A percentile compares a stretch with the other conserved stretches of the same genome.
phyloP scores from a whole-genome alignment of 192 early-diverging fungal species.

The Backusella circina region DNA sequence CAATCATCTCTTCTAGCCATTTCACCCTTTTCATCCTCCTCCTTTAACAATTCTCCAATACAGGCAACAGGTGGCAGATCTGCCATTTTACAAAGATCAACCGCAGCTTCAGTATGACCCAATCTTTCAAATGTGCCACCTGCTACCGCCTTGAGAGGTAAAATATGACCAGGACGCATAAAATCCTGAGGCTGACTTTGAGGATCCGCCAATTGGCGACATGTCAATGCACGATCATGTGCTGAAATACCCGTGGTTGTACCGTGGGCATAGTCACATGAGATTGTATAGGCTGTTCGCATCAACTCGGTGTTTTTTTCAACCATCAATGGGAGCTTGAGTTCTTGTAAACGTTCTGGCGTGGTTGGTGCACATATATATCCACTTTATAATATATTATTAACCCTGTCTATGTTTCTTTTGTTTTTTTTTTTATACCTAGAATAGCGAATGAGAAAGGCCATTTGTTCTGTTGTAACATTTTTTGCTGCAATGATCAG shows the following conservation, averaged over 20 bases:
- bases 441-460: conserved; percentile 93
- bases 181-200: conserved; percentile 67
- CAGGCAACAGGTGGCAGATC: conserved; percentile 81
- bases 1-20: conserved; percentile 97
- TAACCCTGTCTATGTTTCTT: neutral
- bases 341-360: conserved; percentile 74
- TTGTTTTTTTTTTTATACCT: conserved; percentile 47
- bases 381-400: conserved; percentile 54
- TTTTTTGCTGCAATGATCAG: conserved; percentile 96
- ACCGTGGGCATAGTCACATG: conserved; percentile 77
- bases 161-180: conserved; percentile 88
- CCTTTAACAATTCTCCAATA: conserved; percentile 90
- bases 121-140: conserved; percentile 83
- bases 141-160: conserved; percentile 82
- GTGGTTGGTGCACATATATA: conserved; percentile 87
- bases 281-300: conserved; percentile 93
- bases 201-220: conserved; percentile 72
- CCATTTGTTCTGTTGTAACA: conserved; percentile 86
- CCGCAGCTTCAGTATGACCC: conserved; percentile 93
- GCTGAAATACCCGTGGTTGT: conserved; percentile 98
- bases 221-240: conserved; percentile 81
- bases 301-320: conserved; percentile 84
- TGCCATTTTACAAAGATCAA: conserved; percentile 86
- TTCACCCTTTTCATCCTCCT: conserved; percentile 68
- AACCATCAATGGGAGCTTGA: conserved; percentile 95